Conservation (phyloP, 164 flowering plant species). For the Buxus sempervirens region DNA sequence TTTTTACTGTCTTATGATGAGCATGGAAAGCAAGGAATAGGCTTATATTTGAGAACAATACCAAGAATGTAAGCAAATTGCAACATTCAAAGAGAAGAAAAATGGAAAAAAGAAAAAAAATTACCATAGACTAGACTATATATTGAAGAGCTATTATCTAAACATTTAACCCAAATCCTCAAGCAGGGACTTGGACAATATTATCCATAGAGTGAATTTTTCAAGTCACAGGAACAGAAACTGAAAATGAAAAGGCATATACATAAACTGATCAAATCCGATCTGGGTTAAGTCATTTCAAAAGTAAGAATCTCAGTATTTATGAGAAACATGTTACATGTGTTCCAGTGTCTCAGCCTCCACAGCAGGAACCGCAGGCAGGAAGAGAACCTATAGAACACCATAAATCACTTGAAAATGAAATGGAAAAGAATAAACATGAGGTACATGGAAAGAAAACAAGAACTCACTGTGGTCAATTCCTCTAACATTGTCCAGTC, state of each 20-base stretch:
- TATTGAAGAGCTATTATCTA: too few relatives aligned
- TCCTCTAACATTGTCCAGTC: constrained; percentile 86
- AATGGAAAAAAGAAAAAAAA: too few relatives aligned
- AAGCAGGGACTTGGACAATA: too few relatives aligned
- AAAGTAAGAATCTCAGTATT: not conserved
- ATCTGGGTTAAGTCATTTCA: not conserved
- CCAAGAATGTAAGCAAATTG: too few relatives aligned
- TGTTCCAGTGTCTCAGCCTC: constrained; percentile 29
- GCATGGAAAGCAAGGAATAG: too few relatives aligned
- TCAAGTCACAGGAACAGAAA: not conserved
- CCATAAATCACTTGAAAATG: not conserved
- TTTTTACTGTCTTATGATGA: too few relatives aligned
- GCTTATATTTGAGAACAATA: too few relatives aligned
- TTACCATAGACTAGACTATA: too few relatives aligned
- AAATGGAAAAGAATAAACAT: not conserved
- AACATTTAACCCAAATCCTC: too few relatives aligned
- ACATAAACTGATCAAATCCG: not conserved
- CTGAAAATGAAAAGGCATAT: not conserved
- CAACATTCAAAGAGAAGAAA: too few relatives aligned
- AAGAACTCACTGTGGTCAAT: constrained; percentile 76
- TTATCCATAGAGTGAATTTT: too few relatives aligned
- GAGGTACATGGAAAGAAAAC: not conserved
- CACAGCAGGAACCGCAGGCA: constrained; percentile 98
- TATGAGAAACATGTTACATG: not conserved
- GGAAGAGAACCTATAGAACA: constrained; percentile 69